Evolutionary conservation across 345 rosid species (phyloP).

Genomic region (Gossypium herbaceum): DNA sequence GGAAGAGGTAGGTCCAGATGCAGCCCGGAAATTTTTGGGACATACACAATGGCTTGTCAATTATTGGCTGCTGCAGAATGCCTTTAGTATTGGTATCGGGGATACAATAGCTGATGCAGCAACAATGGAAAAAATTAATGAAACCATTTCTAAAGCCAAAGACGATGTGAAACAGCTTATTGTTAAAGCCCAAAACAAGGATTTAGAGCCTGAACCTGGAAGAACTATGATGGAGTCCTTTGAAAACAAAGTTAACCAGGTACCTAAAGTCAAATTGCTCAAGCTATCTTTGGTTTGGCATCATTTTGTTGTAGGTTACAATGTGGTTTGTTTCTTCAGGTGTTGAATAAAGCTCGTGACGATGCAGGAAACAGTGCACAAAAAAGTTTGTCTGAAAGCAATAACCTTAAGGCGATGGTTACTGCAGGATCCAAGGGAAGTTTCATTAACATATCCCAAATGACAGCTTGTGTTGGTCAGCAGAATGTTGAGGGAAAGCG

Average conservation of each 20-base stretch:
- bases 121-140: slow-evolving; percentile 90
- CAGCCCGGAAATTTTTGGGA: slow-evolving; percentile 96
- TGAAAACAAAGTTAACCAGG: slow-evolving; percentile 97
- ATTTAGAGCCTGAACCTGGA: slow-evolving; percentile 91
- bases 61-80: slow-evolving; percentile 96
- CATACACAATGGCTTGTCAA: slow-evolving; percentile 99
- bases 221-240: slow-evolving; percentile 94
- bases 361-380: slow-evolving; percentile 98
- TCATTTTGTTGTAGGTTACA: not conserved
- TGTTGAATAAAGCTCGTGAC: slow-evolving; percentile 95
- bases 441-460: slow-evolving; percentile 95
- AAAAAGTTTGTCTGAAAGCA: slow-evolving; percentile 92
- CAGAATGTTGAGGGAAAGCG: slow-evolving; percentile 99
- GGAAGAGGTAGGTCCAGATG: slow-evolving; percentile 99
- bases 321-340: slow-evolving; percentile 18
- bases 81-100: slow-evolving; percentile 94
- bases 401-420: slow-evolving; percentile 98
- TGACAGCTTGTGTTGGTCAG: slow-evolving; percentile 99
- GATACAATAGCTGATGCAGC: slow-evolving; percentile 97
- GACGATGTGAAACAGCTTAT: slow-evolving; percentile 78
- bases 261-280: slow-evolving; percentile 42
- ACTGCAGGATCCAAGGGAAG: slow-evolving; percentile 99
- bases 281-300: not conserved
- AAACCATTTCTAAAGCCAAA: slow-evolving; percentile 79
- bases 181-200: slow-evolving; percentile 59